Evolutionary conservation across 805 yeast species (phyloP).

Genomic region (Cephaloascus fragrans): DNA sequence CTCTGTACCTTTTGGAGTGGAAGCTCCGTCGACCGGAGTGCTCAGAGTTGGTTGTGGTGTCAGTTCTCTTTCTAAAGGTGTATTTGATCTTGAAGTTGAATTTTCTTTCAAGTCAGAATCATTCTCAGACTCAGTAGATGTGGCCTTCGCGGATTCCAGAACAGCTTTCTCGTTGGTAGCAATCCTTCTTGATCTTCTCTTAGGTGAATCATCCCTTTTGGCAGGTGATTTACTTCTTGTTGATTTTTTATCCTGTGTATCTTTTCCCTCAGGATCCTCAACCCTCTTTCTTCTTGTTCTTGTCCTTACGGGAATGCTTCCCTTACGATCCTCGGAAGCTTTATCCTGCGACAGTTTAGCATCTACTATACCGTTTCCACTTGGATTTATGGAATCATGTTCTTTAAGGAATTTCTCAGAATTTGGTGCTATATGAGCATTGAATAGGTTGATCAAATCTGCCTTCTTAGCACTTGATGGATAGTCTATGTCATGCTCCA

Average conservation of each 20-base stretch:
- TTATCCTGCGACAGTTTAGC: conserved; percentile 12
- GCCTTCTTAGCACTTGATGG: conserved; percentile 61
- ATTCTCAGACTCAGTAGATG: too few species aligned
- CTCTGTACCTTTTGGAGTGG: too few species aligned
- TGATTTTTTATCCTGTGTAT: not conserved
- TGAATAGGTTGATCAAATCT: conserved; percentile 52
- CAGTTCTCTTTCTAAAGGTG: too few species aligned
- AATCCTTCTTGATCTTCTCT: not conserved
- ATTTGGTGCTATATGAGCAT: conserved; percentile 39
- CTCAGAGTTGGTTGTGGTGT: too few species aligned
- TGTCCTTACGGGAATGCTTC: conserved; percentile 5
- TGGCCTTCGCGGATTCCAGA: too few species aligned
- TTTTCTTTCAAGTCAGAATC: too few species aligned
- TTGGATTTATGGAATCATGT: conserved; percentile 10
- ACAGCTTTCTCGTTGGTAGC: not conserved
- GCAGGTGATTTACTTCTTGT: conserved; percentile 1
- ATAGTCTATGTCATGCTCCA: conserved; percentile 50
- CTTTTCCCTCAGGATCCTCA: conserved; percentile 2
- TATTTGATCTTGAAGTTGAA: too few species aligned
- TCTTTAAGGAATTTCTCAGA: conserved; percentile 29
- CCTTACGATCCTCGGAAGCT: conserved; percentile 3
- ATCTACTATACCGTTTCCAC: conserved; percentile 26
- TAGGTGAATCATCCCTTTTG: conserved; percentile 3
- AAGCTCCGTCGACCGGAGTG: too few species aligned
- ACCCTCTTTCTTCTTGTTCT: conserved; percentile 2